Base-by-base conservation (phyloP, 2,329 filamentous ascomycete species). In the Phymatotrichopsis omnivora region DNA sequence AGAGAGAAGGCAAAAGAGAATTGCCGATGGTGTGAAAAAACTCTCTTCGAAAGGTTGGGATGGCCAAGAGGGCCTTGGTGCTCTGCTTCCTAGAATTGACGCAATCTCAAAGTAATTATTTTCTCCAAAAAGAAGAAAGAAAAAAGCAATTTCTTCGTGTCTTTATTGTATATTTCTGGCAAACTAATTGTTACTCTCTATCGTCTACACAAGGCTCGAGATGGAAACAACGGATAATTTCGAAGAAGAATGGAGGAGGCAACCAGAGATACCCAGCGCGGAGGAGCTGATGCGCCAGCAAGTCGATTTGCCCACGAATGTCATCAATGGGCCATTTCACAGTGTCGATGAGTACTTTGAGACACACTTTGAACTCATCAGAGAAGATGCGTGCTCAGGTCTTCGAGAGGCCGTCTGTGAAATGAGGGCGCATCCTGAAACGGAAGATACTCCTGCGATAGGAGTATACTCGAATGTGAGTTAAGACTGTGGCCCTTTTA, bases 331-430 rank as follows among this genome's bases (percentile, higher is more conserved):
- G 0, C 66, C 76, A 0, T 89, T 79, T 68, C 52, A 63, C 0
- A 75, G 68, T 4, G 79, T 74, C 34, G 69, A 76, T 1, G 67
- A 70, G 0, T 94, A 93, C 47, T 67, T 94, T 0, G 67, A 75
- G 24, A 72, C 76, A 0, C 83, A 93, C 38, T 93, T 91, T 59
- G 68, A 76, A 3, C 71, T 94, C 2, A 68, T 85, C 6, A 73
- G 86, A 2, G 82, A 85, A 58, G 85, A 94, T 59, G 74, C 77
- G 0, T 67, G 83, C 3, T 73, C 80, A 10, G 72, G 78, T 1
- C 67, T 94, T 0, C 73, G 85, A 5, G 71, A 76, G 51, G 78
- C 82, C 0, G 71, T 93, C 1, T 64, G 66, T 0, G 63, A 69
- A 10, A 72, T 82, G 43, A 71, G 68, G 19, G 53, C 62, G 1